These are phyloP conservation scores for Ruellia speciosa DNA, from an alignment of 305 asterid species.

Conservation along the genomic window DNA sequence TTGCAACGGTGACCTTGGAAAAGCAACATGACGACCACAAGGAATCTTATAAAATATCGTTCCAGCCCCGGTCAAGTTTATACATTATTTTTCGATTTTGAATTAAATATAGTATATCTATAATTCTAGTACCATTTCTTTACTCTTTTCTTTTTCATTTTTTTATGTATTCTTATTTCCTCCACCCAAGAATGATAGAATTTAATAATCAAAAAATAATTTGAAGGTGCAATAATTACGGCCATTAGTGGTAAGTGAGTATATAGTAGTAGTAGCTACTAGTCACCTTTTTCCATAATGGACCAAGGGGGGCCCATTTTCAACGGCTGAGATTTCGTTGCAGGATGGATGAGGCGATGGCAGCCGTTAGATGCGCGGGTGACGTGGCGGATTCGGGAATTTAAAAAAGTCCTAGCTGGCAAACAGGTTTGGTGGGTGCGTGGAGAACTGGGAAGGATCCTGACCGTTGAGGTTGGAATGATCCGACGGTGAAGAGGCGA, in stretches of 20 bases:
- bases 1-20: slow-evolving; percentile 32
- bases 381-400: slow-evolving; percentile 55
- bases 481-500: slow-evolving; percentile 31
- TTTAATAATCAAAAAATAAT: not conserved
- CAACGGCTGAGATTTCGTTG: slow-evolving; percentile 25
- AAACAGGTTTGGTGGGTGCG: slow-evolving; percentile 31
- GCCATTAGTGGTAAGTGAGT: slow-evolving; percentile 24
- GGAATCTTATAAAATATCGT: slow-evolving; percentile 60
- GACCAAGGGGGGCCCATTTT: slow-evolving; percentile 31
- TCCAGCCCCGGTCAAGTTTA: slow-evolving; percentile 47
- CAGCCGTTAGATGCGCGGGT: slow-evolving; percentile 31
- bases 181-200: slow-evolving; percentile 7
- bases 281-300: slow-evolving; percentile 26
- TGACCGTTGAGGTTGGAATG: slow-evolving; percentile 11
- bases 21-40: slow-evolving; percentile 49
- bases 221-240: slow-evolving; percentile 30
- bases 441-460: slow-evolving; percentile 25
- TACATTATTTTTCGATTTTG: slow-evolving; percentile 35
- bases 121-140: not conserved
- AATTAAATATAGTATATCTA: not conserved
- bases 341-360: slow-evolving; percentile 23
- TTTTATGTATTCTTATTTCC: not conserved
- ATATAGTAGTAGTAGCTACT: slow-evolving; percentile 24
- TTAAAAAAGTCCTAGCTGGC: slow-evolving; percentile 45
- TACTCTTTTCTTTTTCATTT: not conserved